Conservation (phyloP, 1,284 basidiomycete species). For the Agroathelia rolfsii region DNA sequence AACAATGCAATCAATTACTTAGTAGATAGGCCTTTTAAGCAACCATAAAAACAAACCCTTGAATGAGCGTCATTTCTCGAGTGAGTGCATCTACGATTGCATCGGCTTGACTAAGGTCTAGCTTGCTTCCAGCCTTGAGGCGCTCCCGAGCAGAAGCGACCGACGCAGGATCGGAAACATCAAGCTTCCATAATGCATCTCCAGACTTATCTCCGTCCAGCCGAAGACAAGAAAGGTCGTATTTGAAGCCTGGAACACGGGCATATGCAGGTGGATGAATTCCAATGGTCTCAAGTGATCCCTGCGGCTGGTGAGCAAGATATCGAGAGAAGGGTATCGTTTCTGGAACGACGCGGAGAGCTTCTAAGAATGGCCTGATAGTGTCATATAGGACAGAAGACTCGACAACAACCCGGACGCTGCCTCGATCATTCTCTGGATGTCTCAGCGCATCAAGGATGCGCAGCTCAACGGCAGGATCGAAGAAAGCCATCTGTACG, state of each 20-base stretch:
- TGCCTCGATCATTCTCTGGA: constrained; percentile 7
- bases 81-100: constrained; percentile 52
- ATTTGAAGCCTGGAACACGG: constrained; percentile 34
- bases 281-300: constrained; percentile 19
- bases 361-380: constrained; percentile 51
- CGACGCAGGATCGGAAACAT: constrained; percentile 26
- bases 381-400: constrained; percentile 50
- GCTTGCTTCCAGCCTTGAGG: constrained; percentile 34
- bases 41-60: constrained; percentile 40
- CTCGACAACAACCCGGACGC: constrained; percentile 37
- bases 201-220: constrained; percentile 11
- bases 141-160: constrained; percentile 28
- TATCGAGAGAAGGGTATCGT: constrained; percentile 44
- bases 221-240: constrained; percentile 36
- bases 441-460: constrained; percentile 29
- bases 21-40: neutral
- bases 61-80: constrained; percentile 53
- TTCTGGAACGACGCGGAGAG: constrained; percentile 34
- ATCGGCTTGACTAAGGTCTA: constrained; percentile 61
- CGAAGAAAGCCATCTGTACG: constrained; percentile 42
- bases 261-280: constrained; percentile 43
- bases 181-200: constrained; percentile 18
- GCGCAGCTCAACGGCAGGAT: constrained; percentile 33
- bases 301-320: constrained; percentile 29
- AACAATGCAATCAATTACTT: constrained; percentile 6